Percentiles rank a stretch among this genome's conserved stretches.
phyloP scores from a whole-genome alignment of 805 yeast species.

The Hanseniaspora hatyaiensis region DNA sequence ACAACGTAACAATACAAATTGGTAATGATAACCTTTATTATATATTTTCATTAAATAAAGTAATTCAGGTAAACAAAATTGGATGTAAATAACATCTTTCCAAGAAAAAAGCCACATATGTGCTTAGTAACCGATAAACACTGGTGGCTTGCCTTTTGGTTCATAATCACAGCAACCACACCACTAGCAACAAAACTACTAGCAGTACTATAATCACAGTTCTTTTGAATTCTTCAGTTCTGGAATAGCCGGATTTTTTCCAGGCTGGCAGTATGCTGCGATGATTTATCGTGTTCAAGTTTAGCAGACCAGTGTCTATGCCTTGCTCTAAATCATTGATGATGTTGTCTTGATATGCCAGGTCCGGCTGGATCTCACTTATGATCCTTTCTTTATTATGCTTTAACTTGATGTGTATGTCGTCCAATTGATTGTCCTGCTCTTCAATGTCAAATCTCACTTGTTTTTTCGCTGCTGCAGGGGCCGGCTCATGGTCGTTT shows the following conservation, averaged over 20 bases:
- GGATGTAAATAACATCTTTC: too few species aligned
- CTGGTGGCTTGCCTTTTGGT: too few species aligned
- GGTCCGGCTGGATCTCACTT: slow-evolving; percentile 10
- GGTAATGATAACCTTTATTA: background rate
- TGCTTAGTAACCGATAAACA: too few species aligned
- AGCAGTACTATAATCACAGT: background rate
- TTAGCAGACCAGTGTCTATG: slow-evolving; percentile 3
- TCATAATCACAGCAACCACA: slow-evolving; percentile 10
- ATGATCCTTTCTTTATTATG: slow-evolving; percentile 5
- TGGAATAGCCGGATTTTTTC: slow-evolving; percentile 3
- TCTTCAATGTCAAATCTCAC: slow-evolving; percentile 13
- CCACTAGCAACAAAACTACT: background rate
- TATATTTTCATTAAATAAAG: background rate
- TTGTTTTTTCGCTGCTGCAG: too few species aligned
- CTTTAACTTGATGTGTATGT: slow-evolving; percentile 3
- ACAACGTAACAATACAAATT: slow-evolving; percentile 2
- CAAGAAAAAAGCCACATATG: too few species aligned
- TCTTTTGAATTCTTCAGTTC: slow-evolving; percentile 6
- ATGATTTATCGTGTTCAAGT: slow-evolving; percentile 12
- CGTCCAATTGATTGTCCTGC: slow-evolving; percentile 7
- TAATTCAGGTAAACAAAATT: background rate
- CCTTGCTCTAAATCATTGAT: slow-evolving; percentile 13
- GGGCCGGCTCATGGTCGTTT: too few species aligned
- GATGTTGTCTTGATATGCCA: background rate
- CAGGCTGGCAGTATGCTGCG: slow-evolving; percentile 11